Base-by-base conservation (phyloP, 805 yeast genomes). In the Alloascoidea hylecoeti region DNA sequence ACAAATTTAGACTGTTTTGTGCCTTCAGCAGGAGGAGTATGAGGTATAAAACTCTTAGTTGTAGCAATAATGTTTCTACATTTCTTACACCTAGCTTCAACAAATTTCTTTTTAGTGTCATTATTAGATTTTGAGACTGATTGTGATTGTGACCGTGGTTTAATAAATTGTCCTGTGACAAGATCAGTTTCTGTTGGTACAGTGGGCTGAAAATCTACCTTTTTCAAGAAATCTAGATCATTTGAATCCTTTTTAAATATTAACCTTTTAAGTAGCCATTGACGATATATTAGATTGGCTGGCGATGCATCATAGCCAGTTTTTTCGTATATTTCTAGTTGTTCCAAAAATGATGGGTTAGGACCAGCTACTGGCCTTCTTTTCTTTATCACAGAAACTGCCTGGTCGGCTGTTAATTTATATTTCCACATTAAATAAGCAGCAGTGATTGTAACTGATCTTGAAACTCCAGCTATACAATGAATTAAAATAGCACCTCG, bases 401-500 rank as follows among this genome's bases (percentile, higher is more conserved):
- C 81, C 44, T 75, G 75, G 13, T 68, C 61, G 14, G 72, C 58
- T 9, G 61, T 57, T 48, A 85, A 63, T 1, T 72, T 66, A 53
- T 79, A 65, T 37, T 86, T 61, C 51, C 75, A 70, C 96, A 92
- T 89, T 34, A 88, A 72, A 54, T 84, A 95, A 0, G 96, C 94
- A 36, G 83, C 75, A 28, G 78, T 76, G 13, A 86, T 78, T 0
- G 96, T 77, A 0, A 82, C 89, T 3, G 95, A 82, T 45, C 98
- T 66, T 1, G 96, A 85, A 18, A 84, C 83, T 1, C 98, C 98
- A 18, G 95, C 96, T 42, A 89, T 83, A 55, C 94, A 83, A 51
- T 80, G 84, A 6, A 80, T 71, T 42, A 75, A 61, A 1, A 70
- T 60, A n/a, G 64, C 61, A 3, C 69, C 66, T 38, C 55, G 49